A percentile compares a stretch with the other conserved stretches of the same genome.
These are phyloP conservation scores for Carex sylvatica DNA, from an alignment of 202 grass and related monocot species.

Conservation along the genomic window DNA sequence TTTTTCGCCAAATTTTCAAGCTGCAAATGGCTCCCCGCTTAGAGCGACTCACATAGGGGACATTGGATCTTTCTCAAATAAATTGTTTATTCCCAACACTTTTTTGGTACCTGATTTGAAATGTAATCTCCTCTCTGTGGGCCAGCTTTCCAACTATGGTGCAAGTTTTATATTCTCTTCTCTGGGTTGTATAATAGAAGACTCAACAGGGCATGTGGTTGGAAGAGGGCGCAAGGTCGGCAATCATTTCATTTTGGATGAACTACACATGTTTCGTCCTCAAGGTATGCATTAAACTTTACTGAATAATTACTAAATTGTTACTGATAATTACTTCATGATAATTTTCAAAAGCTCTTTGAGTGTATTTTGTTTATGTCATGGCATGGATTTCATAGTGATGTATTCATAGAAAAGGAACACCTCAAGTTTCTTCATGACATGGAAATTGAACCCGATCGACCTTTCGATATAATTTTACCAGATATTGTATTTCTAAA, in stretches of 20 bases:
- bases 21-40: background rate
- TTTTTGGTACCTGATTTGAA: background rate
- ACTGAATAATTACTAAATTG: background rate
- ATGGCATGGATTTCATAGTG: background rate
- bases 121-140: background rate
- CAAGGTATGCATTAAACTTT: constrained; percentile 6
- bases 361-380: background rate
- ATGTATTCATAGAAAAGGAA: background rate
- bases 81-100: background rate
- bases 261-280: background rate
- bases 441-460: background rate
- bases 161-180: background rate
- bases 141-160: background rate
- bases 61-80: background rate
- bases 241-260: background rate
- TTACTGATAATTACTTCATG: background rate
- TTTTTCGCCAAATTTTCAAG: background rate
- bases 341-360: background rate
- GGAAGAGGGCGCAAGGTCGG: background rate
- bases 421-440: background rate
- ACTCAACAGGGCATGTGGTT: background rate
- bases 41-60: background rate
- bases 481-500: background rate
- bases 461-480: background rate
- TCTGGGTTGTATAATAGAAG: background rate